These are phyloP conservation scores for Didymella exigua DNA, from an alignment of 2,329 filamentous ascomycete species.

Conservation along the genomic window DNA sequence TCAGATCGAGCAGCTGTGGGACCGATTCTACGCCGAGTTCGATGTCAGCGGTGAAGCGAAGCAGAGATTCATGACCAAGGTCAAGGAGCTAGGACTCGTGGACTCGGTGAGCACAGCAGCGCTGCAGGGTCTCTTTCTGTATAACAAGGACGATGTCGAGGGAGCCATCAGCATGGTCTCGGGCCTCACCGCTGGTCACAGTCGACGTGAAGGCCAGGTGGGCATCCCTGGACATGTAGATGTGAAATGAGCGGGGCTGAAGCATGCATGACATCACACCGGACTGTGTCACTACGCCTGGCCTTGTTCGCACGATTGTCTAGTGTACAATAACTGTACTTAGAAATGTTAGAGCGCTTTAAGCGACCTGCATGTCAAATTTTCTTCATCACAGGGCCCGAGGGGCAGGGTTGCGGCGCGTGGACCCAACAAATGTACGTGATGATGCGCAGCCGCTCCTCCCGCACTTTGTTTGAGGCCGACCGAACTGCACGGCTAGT, in stretches of 20 bases:
- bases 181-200: slow-evolving; percentile 54
- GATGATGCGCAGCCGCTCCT: slow-evolving; percentile 24
- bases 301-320: neutral
- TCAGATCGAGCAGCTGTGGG: slow-evolving; percentile 88
- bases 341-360: slow-evolving; percentile 6
- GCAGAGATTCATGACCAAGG: slow-evolving; percentile 70
- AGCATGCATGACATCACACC: slow-evolving; percentile 18
- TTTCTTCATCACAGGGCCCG: slow-evolving; percentile 12
- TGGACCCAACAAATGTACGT: slow-evolving; percentile 7
- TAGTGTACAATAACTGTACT: slow-evolving; percentile 18
- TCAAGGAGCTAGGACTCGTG: slow-evolving; percentile 74
- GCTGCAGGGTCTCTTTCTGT: slow-evolving; percentile 91
- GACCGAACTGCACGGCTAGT: slow-evolving; percentile 16
- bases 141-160: slow-evolving; percentile 89
- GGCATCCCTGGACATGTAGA: slow-evolving; percentile 42
- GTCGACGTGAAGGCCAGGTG: slow-evolving; percentile 34
- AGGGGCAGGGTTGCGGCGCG: slow-evolving; percentile 1
- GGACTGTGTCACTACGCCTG: slow-evolving; percentile 1
- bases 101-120: slow-evolving; percentile 82
- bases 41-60: slow-evolving; percentile 69
- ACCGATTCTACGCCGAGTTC: slow-evolving; percentile 88
- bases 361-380: slow-evolving; percentile 1
- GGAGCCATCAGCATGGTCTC: slow-evolving; percentile 84
- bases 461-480: slow-evolving; percentile 15
- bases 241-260: slow-evolving; percentile 25